These are phyloP conservation scores for Claviceps cyperi DNA, from an alignment of 2,329 filamentous ascomycete genomes.

Conservation along the genomic window DNA sequence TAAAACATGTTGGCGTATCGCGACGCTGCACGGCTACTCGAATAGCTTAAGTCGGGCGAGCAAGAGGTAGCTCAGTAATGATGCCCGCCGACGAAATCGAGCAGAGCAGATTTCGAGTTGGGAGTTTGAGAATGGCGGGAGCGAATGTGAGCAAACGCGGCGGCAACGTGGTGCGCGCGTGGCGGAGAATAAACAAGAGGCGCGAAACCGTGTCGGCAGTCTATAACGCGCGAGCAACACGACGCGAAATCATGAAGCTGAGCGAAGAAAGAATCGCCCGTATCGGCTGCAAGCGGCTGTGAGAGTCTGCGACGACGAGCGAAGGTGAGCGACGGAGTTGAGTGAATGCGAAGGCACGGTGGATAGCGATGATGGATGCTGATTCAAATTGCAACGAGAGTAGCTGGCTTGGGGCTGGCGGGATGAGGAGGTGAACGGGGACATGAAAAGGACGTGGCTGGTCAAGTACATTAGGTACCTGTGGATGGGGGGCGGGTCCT, in stretches of 20 bases:
- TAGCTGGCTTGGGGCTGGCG: neutral
- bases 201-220: slow-evolving; percentile 13
- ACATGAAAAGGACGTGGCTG: slow-evolving; percentile 26
- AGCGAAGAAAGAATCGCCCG: slow-evolving; percentile 10
- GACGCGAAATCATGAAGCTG: slow-evolving; percentile 18
- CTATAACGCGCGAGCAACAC: slow-evolving; percentile 16
- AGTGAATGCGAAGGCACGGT: slow-evolving; percentile 5
- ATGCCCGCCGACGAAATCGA: neutral
- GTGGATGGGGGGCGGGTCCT: slow-evolving; percentile 3
- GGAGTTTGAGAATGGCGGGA: neutral
- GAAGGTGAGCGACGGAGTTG: slow-evolving; percentile 10
- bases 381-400: slow-evolving; percentile 6
- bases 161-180: slow-evolving; percentile 17
- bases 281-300: slow-evolving; percentile 8
- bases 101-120: slow-evolving; percentile 6
- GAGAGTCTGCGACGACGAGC: slow-evolving; percentile 13
- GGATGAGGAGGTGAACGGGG: neutral
- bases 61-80: slow-evolving; percentile 1
- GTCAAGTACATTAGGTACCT: slow-evolving; percentile 6
- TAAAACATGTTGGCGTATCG: slow-evolving; percentile 67
- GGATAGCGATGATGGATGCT: slow-evolving; percentile 9
- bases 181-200: slow-evolving; percentile 18
- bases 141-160: slow-evolving; percentile 18
- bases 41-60: slow-evolving; percentile 10
- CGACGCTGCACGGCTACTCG: slow-evolving; percentile 15